Conservation (phyloP, 805 yeast species). For the Myxozyma monticola region DNA sequence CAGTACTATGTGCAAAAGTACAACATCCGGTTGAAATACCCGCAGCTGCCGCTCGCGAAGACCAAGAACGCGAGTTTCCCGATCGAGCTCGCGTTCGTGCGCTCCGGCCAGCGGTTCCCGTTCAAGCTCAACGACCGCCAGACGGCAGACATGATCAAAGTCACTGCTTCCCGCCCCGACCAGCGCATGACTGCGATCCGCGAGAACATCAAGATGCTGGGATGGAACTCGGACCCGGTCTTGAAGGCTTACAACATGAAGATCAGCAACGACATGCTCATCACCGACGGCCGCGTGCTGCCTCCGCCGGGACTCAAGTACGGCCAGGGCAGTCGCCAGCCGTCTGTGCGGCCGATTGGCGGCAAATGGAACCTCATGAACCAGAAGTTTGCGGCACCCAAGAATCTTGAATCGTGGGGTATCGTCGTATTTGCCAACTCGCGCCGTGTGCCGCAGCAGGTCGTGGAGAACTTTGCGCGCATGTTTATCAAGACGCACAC, state of each 20-base stretch:
- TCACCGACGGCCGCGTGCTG: slow-evolving; percentile 38
- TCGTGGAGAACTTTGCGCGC: slow-evolving; percentile 18
- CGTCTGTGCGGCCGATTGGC: slow-evolving; percentile 12
- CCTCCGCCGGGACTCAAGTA: slow-evolving; percentile 32
- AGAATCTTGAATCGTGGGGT: slow-evolving; percentile 15
- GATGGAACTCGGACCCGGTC: slow-evolving; percentile 21
- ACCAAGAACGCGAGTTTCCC: slow-evolving; percentile 32
- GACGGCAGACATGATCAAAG: slow-evolving; percentile 37
- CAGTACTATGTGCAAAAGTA: slow-evolving; percentile 35
- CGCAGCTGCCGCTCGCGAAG: slow-evolving; percentile 37
- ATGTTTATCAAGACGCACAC: slow-evolving; percentile 11
- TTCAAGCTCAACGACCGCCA: slow-evolving; percentile 37
- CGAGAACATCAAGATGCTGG: slow-evolving; percentile 30
- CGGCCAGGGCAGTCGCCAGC: slow-evolving; percentile 17
- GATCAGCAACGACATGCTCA: slow-evolving; percentile 29
- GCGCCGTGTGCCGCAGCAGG: slow-evolving; percentile 8
- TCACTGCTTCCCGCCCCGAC: slow-evolving; percentile 38
- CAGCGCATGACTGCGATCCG: slow-evolving; percentile 37
- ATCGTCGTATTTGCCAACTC: slow-evolving; percentile 24
- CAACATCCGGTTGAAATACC: slow-evolving; percentile 34
- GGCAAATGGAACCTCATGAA: slow-evolving; percentile 32
- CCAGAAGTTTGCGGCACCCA: slow-evolving; percentile 17
- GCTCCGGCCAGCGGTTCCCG: slow-evolving; percentile 38
- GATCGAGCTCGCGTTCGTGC: slow-evolving; percentile 36
- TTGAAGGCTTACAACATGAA: slow-evolving; percentile 22